Evolutionary conservation across 2,329 filamentous ascomycete species (phyloP), one percentile per base, ranked within the genome.

Genomic region (Penicillium italicum): DNA sequence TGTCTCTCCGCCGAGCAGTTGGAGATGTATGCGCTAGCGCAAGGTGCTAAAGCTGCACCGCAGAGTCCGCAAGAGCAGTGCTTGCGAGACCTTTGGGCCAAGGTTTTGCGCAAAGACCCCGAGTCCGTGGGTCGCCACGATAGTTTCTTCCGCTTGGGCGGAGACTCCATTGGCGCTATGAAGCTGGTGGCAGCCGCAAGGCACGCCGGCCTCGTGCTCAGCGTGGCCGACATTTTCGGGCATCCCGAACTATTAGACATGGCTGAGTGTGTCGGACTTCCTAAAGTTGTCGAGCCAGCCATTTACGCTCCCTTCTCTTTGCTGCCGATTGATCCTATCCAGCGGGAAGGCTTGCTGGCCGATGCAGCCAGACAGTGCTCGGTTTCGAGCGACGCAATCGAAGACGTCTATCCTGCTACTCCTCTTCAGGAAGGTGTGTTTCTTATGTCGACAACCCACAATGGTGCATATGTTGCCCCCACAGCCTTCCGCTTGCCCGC

Each of bases 101-200:
- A 36, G 12, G 31, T 52, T 10, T 53, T 60, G 12, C 31, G 24
- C 10, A 12, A 47, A 8, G 31, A 31, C 5, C 20, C n/a, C 3
- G 28, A 24, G 4, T 22, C 38, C 9, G 43, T 60, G n/a, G 40
- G 36, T 2, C 28, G 47, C 3, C 45, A 57, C 26, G 57, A 66
- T 44, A 56, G 58, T 47, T 67, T 67, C 57, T 65, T 67, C 57
- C 55, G 53, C 5, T 48, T 66, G 2, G 63, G 65, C 6, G 65
- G 65, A 11, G 62, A 66, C 38, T 67, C 65, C 4, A 43, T 67
- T 33, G 52, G 42, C n/a, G 63, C 60, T 16, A 65, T 67, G 55
- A 50, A 50, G 37, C 50, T 66, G 5, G 62, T 62, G 12, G 55
- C 60, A 6, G 30, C 31, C 9, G 60, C 60, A 14, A 38, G 51